Evolutionary conservation across 2,329 filamentous ascomycete species (phyloP).

Genomic region (Biscogniauxia sp.): DNA sequence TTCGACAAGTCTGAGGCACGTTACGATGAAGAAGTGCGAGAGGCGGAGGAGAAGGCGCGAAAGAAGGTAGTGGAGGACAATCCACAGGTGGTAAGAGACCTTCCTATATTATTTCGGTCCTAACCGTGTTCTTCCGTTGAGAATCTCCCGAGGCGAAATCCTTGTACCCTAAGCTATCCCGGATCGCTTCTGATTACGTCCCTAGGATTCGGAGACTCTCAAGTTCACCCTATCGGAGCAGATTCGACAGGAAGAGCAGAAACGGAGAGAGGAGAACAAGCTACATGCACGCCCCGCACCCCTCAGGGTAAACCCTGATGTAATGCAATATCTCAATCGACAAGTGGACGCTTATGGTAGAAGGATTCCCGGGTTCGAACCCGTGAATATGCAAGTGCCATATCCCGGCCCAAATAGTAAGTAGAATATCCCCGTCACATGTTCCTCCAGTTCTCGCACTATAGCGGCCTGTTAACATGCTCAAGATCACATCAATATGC

Average conservation of each 20-base stretch:
- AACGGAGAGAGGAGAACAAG: neutral
- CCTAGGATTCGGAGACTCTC: neutral
- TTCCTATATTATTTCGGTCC: neutral
- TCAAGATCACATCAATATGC: too few relatives aligned
- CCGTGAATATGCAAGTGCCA: too few relatives aligned
- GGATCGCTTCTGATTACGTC: neutral
- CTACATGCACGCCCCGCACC: too few relatives aligned
- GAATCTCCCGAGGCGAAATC: neutral
- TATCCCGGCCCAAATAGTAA: too few relatives aligned
- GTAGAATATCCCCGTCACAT: too few relatives aligned
- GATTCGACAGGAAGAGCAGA: neutral
- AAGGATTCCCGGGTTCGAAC: too few relatives aligned
- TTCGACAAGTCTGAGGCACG: constrained; percentile 62
- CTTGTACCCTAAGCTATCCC: neutral
- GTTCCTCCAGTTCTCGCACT: too few relatives aligned
- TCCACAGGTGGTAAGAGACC: constrained; percentile 49
- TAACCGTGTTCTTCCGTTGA: neutral
- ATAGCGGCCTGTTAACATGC: too few relatives aligned
- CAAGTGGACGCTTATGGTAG: too few relatives aligned
- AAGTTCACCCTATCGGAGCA: neutral
- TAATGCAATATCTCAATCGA: too few relatives aligned
- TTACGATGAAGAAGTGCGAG: constrained; percentile 61
- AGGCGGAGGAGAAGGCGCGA: constrained; percentile 58
- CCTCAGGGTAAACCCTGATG: too few relatives aligned
- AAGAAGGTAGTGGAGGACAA: constrained; percentile 56